phyloP scores from a whole-genome alignment of 805 yeast species.

The Cyberlindnera misumaiensis region DNA sequence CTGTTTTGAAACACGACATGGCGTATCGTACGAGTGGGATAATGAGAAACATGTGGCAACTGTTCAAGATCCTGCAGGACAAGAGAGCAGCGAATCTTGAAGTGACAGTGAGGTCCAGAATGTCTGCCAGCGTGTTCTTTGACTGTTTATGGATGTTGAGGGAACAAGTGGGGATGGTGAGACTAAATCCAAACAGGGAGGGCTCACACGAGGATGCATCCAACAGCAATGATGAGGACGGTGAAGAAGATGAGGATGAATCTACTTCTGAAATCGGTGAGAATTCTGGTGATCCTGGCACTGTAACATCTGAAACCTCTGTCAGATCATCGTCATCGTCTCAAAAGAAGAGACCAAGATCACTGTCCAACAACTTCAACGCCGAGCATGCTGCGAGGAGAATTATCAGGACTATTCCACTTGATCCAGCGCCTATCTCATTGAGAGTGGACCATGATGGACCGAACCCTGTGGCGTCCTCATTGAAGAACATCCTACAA shows the following conservation, averaged over 20 bases:
- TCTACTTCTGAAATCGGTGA: slow-evolving; percentile 10
- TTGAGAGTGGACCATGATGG: slow-evolving; percentile 11
- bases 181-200: slow-evolving; percentile 32
- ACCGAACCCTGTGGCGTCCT: slow-evolving; percentile 11
- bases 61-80: slow-evolving; percentile 62
- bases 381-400: slow-evolving; percentile 70
- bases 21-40: slow-evolving; percentile 90
- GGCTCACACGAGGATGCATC: slow-evolving; percentile 8
- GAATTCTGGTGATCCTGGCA: slow-evolving; percentile 24
- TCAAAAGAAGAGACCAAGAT: slow-evolving; percentile 32
- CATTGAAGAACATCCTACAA: slow-evolving; percentile 15
- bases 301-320: slow-evolving; percentile 30
- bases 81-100: slow-evolving; percentile 33
- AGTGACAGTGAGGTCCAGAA: slow-evolving; percentile 68
- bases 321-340: slow-evolving; percentile 23
- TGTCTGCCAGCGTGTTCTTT: slow-evolving; percentile 90
- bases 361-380: slow-evolving; percentile 47
- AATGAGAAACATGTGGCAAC: slow-evolving; percentile 90
- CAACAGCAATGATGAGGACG: slow-evolving; percentile 18
- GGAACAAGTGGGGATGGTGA: slow-evolving; percentile 83
- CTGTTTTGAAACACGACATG: slow-evolving; percentile 85
- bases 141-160: slow-evolving; percentile 82
- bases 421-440: slow-evolving; percentile 73
- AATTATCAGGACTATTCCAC: slow-evolving; percentile 70
- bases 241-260: slow-evolving; percentile 18